Evolutionary conservation across 2,329 filamentous ascomycete genomes (phyloP), one percentile per base, ranked within the genome.

Genomic region (Tothia fuscella): DNA sequence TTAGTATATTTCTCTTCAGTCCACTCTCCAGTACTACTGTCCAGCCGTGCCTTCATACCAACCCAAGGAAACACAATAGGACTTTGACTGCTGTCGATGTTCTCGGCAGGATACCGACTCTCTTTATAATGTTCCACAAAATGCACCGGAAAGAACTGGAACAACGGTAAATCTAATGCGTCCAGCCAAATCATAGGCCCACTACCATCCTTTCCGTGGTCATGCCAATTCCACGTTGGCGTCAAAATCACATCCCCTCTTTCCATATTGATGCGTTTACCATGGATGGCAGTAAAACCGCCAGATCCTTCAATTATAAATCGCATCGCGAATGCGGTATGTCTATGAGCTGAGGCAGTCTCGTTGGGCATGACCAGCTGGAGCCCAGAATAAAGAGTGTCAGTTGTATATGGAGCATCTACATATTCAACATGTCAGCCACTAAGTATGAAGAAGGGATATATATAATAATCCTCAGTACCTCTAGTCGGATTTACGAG

Each of bases 191-290:
- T 67, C 52, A 75, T 68, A 0, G 71, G 70, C 1, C 60, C 61
- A 1, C 60, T 58, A 6, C 71, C 67, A 43, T 76, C 71, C 36
- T 76, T 76, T 3, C 73, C 73, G 43, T 77, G 72, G 45, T 76
- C 73, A 46, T 75, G 72, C 64, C 69, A 76, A 50, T 74, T 68
- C 72, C 72, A 76, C 0, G 63, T 67, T 0, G 72, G 73, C 0
- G 73, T 77, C 1, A 76, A 54, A 12, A 76, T 70, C 1, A 76
- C 68, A 47, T 76, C 72, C 6, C 72, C 71, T 2, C 65, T 60
- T 16, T 60, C 50, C 52, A 77, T 69, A 2, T 59, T 55, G 47
- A 77, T 69, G 41, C 70, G 65, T 31, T 61, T 56, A 4, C 73
- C 71, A 38, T 74, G 68, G 0, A 76, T 68, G 1, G 72, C 71